A percentile compares a stretch with the other conserved stretches of the same genome.
phyloP scores from a whole-genome alignment of 2,329 filamentous ascomycete genomes.

The Cladophialophora bantiana region DNA sequence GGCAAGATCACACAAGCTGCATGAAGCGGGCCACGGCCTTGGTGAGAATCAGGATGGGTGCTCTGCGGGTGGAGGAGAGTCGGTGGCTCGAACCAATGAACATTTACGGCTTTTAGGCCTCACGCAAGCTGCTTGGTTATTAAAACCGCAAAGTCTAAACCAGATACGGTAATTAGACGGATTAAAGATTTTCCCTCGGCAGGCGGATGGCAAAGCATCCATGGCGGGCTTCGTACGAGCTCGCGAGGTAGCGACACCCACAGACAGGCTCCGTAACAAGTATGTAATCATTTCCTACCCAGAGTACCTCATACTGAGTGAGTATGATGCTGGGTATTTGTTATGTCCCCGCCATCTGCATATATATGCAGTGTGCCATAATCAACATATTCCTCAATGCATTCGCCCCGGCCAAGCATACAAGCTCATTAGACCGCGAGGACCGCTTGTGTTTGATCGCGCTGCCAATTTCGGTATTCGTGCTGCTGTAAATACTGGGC shows the following conservation, averaged over 20 bases:
- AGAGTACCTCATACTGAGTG: neutral
- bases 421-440: neutral
- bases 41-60: no score
- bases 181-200: no score
- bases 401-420: neutral
- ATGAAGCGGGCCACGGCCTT: no score
- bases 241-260: no score
- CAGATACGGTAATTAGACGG: no score
- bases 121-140: no score
- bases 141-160: no score
- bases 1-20: neutral
- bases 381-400: neutral
- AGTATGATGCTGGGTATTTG: neutral
- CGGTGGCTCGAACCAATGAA: neutral
- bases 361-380: constrained; percentile 16
- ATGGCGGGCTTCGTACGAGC: no score
- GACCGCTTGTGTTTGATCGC: neutral
- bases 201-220: no score
- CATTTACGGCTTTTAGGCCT: no score
- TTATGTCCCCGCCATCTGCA: constrained; percentile 8
- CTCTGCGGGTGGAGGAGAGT: neutral
- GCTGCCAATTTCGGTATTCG: constrained; percentile 3
- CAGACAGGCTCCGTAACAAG: neutral
- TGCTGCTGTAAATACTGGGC: neutral
- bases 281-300: neutral